Base-by-base conservation (phyloP, 257 asterid species). In the Solanum pinnatisectum region DNA sequence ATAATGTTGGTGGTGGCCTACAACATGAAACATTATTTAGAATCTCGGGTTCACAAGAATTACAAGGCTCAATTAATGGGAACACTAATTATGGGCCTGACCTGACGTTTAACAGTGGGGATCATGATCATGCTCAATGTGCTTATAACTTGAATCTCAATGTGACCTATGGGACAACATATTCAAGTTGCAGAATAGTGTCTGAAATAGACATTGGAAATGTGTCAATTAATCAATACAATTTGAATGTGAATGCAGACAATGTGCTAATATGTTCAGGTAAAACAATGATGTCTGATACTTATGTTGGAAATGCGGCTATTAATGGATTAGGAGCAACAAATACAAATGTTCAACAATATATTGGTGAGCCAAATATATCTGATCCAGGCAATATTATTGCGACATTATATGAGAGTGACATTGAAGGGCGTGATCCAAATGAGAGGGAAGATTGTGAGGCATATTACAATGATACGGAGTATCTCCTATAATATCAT, bases 141-240 rank as follows among this genome's bases (percentile, higher is more conserved):
- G 11, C 65, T 7, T 56, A 56, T 20, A 77, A n/a, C 36, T 37
- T 40, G 60, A n/a, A 77, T 77, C 23, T 77, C 23, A 77, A 77
- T 7, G 23, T 4, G 1, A 22, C 8, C 23, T 10, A 40, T n/a
- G 56, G 16, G 10, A 1, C 77, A 15, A 15, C 23, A 77, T 40
- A 77, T 42, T 40, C 60, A 77, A 22, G 36, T 40, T 25, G 35
- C 7, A 4, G 2, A 37, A n/a, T 13, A 15, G 2, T 3, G 5
- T 23, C 7, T 1, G 35, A 1, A 2, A n/a, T 10, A n/a, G 8
- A 3, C 2, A 68, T 6, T 68, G 84, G 0, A 22, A 74, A 13
- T 77, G 23, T 14, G 16, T 7, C 23, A 77, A 40, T 77, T 27
- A 5, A 27, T 30, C 22, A 68, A 18, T 68, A 68, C 23, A 30